Base-by-base conservation (phyloP, 495 filamentous ascomycete species). In the Hyaloscypha bicolor region DNA sequence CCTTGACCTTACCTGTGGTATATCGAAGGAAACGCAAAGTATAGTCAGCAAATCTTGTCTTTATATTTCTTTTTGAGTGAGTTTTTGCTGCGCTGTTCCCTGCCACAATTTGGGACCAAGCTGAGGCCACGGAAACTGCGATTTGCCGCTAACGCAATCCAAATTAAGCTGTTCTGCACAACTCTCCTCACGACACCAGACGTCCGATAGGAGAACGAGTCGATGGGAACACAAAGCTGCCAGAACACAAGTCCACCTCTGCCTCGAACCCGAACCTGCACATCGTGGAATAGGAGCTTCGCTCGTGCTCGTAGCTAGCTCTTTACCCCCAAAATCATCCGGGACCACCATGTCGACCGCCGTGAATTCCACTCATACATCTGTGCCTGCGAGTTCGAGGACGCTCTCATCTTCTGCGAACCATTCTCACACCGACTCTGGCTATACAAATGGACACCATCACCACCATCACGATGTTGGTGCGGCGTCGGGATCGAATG, bases 331-430 rank as follows among this genome's bases (percentile, higher is more conserved):
- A 48, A 31, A 12, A 35, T n/a, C 25, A 11, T 66, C 30, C 29
- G 16, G 37, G 32, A 60, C 53, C 64, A 73, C 57, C 30, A 75
- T 75, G 73, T 75, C 73, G 58, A 72, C 65, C 63, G 63, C 70
- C 63, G 68, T 73, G 52, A 74, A 74, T 65, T 69, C 72, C 32
- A 60, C 67, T 11, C 69, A 69, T 31, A 62, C 69, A n/a, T 67
- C 72, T 51, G 66, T 67, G 52, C 67, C 72, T 37, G 61, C 65
- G 52, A 64, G 31, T 61, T 70, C 72, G 39, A 67, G 69, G 63
- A 55, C 66, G n/a, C 66, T 67, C 9, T 68, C 69, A 21, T 48
- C 60, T 29, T 37, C 69, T 35, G 55, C 65, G 48, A 68, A 58
- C 35, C 65, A 71, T 60, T 19, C 60, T 16, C 70, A 72, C 42